A percentile compares a stretch with the other conserved stretches of the same genome.
Conservation (phyloP, 1,284 basidiomycete genomes). For the Leccinum angustisporum region DNA sequence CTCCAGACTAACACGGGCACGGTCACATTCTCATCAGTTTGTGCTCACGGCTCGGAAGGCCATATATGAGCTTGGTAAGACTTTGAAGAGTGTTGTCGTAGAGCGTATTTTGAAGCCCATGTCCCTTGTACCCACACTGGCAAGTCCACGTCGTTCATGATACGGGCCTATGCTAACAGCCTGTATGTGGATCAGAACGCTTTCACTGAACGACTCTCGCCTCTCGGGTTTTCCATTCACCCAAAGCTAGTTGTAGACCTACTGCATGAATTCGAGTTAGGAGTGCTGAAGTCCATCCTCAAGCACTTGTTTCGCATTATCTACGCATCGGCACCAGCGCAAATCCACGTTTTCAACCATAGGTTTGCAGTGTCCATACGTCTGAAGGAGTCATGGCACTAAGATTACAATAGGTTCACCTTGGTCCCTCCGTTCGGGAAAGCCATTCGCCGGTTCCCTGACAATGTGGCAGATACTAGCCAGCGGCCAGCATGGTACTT, state of each 20-base stretch:
- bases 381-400: background rate
- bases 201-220: background rate
- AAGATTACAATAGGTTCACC: background rate
- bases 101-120: background rate
- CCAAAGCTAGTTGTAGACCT: constrained; percentile 4
- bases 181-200: background rate
- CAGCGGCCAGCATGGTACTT: background rate
- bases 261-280: constrained; percentile 16
- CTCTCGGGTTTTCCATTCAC: background rate
- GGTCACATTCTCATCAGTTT: constrained; percentile 8
- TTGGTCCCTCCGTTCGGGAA: background rate
- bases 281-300: constrained; percentile 8
- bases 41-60: background rate
- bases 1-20: background rate
- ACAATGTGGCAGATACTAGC: constrained; percentile 4
- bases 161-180: too few species aligned
- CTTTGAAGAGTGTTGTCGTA: background rate
- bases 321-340: background rate
- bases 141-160: background rate
- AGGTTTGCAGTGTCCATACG: background rate
- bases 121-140: background rate
- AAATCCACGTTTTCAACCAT: background rate
- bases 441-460: constrained; percentile 3
- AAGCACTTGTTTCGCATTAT: constrained; percentile 12
- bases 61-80: background rate